Evolutionary conservation across 192 early-diverging fungal genomes (phyloP).

Genomic region (Glomus cerebriforme): DNA sequence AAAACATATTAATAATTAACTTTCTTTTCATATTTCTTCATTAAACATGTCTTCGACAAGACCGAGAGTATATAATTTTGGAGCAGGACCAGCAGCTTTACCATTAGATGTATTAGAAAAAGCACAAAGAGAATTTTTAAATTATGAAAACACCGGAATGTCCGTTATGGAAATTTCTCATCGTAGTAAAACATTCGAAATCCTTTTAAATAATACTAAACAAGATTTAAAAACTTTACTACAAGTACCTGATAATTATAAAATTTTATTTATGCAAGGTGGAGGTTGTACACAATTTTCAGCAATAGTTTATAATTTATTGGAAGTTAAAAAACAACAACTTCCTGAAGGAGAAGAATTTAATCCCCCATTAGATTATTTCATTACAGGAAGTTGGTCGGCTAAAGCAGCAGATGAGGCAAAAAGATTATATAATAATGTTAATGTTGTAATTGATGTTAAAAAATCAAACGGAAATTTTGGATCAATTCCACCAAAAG

Average conservation of each 20-base stretch:
- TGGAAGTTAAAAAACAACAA: conserved; percentile 57
- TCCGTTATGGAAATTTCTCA: conserved; percentile 97
- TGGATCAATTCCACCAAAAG: conserved; percentile 56
- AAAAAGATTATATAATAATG: conserved; percentile 72
- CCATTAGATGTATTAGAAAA: conserved; percentile 78
- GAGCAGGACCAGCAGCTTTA: conserved; percentile 90
- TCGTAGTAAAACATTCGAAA: conserved; percentile 81
- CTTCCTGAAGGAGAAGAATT: conserved; percentile 32
- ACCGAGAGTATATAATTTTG: conserved; percentile 70
- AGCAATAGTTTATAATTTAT: conserved; percentile 84
- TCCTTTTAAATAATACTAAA: conserved; percentile 75
- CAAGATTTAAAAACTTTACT: conserved; percentile 69
- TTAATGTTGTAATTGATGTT: conserved; percentile 79
- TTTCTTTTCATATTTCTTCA: background rate
- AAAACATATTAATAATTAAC: too few relatives aligned
- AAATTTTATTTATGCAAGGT: conserved; percentile 92
- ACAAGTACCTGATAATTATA: conserved; percentile 87
- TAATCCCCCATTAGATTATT: conserved; percentile 76
- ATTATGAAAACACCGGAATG: conserved; percentile 82
- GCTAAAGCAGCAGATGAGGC: conserved; percentile 86
- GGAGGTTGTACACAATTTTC: conserved; percentile 94
- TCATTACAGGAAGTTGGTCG: conserved; percentile 92
- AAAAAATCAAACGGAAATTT: conserved; percentile 57
- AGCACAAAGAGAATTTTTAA: conserved; percentile 81
- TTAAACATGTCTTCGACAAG: background rate